Percentiles rank a stretch among this genome's conserved stretches.
Conservation (phyloP, 192 early-diverging fungal genomes). For the Podila clonocystis region DNA sequence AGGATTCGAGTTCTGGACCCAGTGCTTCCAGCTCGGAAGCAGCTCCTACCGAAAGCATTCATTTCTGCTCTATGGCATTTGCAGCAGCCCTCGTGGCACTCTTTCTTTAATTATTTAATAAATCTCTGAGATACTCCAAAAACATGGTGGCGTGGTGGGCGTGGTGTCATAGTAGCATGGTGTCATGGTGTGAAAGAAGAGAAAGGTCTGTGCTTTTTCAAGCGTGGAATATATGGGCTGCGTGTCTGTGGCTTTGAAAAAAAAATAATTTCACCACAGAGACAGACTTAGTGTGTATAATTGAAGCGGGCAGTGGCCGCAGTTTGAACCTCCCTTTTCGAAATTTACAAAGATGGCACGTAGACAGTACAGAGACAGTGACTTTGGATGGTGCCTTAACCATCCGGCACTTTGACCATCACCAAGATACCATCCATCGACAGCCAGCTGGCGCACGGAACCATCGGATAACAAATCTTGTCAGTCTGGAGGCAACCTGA, state of each 20-base stretch:
- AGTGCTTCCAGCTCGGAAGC: slow-evolving; percentile 7
- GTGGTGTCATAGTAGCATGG: too few species aligned
- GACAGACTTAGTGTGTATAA: neutral
- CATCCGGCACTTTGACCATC: neutral
- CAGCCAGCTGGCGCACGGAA: neutral
- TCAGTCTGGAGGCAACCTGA: neutral
- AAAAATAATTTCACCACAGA: too few species aligned
- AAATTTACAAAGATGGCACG: slow-evolving; percentile 6
- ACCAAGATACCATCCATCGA: slow-evolving; percentile 3
- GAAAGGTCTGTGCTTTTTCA: neutral
- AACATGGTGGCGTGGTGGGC: too few species aligned
- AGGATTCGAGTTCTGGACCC: neutral
- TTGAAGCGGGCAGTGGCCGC: neutral
- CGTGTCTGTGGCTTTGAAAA: neutral
- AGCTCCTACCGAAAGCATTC: neutral
- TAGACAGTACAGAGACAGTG: neutral
- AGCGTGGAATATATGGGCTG: neutral
- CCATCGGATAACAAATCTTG: neutral
- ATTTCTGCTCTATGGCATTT: neutral
- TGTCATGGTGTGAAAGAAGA: too few species aligned
- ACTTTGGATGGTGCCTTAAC: neutral
- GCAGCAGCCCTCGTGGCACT: neutral
- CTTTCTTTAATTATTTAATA: neutral
- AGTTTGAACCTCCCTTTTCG: slow-evolving; percentile 7
- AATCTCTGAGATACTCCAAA: too few species aligned